These are phyloP conservation scores for Yamadazyma atmosphaerica DNA, from an alignment of 1,139 yeast genomes.

Conservation along the genomic window DNA sequence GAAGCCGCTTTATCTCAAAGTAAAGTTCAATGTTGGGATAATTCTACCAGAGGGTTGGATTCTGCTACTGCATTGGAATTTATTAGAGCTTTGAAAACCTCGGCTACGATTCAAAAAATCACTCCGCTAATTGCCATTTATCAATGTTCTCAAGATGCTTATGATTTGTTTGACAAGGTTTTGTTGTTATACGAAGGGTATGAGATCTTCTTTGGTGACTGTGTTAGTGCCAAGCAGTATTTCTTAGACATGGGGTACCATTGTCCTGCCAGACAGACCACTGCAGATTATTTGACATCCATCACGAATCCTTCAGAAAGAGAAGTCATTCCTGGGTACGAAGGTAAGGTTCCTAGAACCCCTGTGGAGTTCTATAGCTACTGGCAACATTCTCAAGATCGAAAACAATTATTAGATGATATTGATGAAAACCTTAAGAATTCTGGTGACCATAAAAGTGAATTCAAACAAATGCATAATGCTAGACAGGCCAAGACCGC, in stretches of 20 bases:
- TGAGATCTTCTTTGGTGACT: conserved; percentile 74
- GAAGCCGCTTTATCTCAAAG: conserved; percentile 43
- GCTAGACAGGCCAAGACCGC: conserved; percentile 31
- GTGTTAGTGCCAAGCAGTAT: conserved; percentile 43
- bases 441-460: conserved; percentile 11
- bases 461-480: conserved; percentile 41
- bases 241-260: conserved; percentile 51
- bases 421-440: conserved; percentile 31
- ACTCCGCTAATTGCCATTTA: conserved; percentile 63
- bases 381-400: conserved; percentile 62
- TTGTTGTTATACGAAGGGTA: conserved; percentile 74
- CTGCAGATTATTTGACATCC: conserved; percentile 72
- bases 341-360: conserved; percentile 63
- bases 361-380: conserved; percentile 64
- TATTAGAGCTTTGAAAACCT: conserved; percentile 59
- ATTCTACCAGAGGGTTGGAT: conserved; percentile 78
- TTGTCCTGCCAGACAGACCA: conserved; percentile 75
- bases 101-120: conserved; percentile 54
- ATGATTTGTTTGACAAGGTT: conserved; percentile 72
- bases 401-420: conserved; percentile 27
- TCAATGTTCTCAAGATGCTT: conserved; percentile 67
- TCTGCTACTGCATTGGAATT: conserved; percentile 73
- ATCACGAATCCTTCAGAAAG: conserved; percentile 57
- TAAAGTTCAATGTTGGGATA: conserved; percentile 66
- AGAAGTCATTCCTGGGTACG: conserved; percentile 50